phyloP scores from a whole-genome alignment of 2,329 filamentous ascomycete species.

The Penicillium sp. region DNA sequence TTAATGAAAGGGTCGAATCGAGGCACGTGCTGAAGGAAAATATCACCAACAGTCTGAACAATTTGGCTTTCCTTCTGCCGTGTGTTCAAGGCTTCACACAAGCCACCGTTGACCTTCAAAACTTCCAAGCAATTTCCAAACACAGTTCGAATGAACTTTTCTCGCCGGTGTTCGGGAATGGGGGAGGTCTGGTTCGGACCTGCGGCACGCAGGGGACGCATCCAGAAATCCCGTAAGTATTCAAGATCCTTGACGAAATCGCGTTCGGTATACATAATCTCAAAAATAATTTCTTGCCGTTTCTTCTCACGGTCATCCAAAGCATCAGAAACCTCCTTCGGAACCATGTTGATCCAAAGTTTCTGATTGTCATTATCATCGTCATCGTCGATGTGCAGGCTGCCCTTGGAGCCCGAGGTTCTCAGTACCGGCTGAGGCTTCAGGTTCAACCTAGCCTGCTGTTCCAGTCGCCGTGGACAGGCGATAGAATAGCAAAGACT shows the following conservation, averaged over 20 bases:
- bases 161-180: constrained; percentile 82
- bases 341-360: constrained; percentile 98
- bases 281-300: constrained; percentile 95
- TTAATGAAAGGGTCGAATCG: constrained; percentile 94
- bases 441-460: constrained; percentile 90
- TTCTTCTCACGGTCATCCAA: constrained; percentile 93
- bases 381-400: constrained; percentile 70
- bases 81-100: constrained; percentile 84
- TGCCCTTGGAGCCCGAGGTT: constrained; percentile 66
- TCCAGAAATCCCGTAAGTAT: constrained; percentile 98
- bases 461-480: constrained; percentile 87
- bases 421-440: constrained; percentile 88
- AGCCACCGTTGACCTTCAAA: constrained; percentile 82
- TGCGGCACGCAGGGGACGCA: constrained; percentile 80
- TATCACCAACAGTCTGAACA: constrained; percentile 86
- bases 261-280: constrained; percentile 97
- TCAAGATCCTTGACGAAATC: constrained; percentile 99
- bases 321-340: constrained; percentile 88
- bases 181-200: constrained; percentile 67
- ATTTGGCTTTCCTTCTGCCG: constrained; percentile 89
- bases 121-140: constrained; percentile 97
- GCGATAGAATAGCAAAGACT: constrained; percentile 97
- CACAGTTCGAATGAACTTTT: constrained; percentile 89
- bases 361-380: constrained; percentile 94
- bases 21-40: constrained; percentile 88